A percentile compares a stretch with the other conserved stretches of the same genome.
These are phyloP conservation scores for Pythium rishiriense DNA, from an alignment of 352 stramenopile species.

Conservation along the genomic window DNA sequence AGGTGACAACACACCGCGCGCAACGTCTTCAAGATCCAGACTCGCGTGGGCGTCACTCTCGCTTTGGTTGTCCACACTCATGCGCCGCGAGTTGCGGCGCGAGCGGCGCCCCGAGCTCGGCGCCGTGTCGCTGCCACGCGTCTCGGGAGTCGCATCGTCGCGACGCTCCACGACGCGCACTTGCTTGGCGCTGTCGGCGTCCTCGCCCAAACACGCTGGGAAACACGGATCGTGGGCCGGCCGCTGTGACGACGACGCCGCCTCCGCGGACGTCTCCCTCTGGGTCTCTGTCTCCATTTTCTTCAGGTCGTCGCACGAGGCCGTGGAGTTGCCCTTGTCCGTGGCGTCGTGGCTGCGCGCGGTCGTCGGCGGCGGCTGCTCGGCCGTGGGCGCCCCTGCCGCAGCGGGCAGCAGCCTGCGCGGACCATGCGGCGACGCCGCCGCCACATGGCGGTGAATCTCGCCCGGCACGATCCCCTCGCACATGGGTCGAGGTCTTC, in stretches of 20 bases:
- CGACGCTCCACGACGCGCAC: conserved; percentile 1
- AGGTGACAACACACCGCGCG: conserved; percentile 19
- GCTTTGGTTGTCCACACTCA: conserved; percentile 22
- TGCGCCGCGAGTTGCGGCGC: conserved; percentile 18
- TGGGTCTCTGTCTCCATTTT: neutral
- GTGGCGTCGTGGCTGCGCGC: neutral
- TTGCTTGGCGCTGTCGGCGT: conserved; percentile 1
- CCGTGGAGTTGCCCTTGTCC: neutral
- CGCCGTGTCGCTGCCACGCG: neutral
- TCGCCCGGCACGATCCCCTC: conserved; percentile 11
- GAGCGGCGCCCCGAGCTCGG: conserved; percentile 7
- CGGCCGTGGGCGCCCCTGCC: neutral
- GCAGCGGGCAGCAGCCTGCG: neutral
- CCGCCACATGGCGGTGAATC: conserved; percentile 6
- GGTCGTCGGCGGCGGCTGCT: neutral
- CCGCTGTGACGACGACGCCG: neutral
- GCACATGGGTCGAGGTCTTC: conserved; percentile 2
- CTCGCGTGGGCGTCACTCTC: neutral
- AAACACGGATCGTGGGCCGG: conserved; percentile 16
- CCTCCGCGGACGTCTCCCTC: neutral
- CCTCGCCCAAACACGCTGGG: conserved; percentile 16
- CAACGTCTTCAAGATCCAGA: conserved; percentile 58
- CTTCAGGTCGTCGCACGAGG: neutral
- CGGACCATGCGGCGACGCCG: conserved; percentile 3
- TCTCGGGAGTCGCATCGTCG: neutral